Evolutionary conservation across 441 rosid species (phyloP).

Genomic region (Mallotus japonicus): DNA sequence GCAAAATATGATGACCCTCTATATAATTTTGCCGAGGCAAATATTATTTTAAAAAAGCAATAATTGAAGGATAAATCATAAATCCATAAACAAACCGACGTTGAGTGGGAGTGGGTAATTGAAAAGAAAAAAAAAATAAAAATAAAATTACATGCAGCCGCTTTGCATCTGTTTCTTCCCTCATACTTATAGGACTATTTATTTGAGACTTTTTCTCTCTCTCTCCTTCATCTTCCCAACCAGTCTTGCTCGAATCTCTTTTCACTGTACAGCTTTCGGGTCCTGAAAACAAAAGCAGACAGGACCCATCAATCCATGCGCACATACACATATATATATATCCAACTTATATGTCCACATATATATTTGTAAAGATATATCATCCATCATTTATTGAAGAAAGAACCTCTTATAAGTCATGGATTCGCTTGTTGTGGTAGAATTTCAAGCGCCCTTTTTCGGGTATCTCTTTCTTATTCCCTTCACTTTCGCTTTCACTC

Average conservation of each 20-base stretch:
- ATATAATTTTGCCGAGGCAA: no score
- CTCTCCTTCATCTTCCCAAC: conserved; percentile 22
- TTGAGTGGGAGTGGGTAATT: no score
- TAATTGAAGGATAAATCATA: no score
- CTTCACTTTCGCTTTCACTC: conserved; percentile 13
- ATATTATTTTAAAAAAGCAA: no score
- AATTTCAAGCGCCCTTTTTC: conserved; percentile 35
- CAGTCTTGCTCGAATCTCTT: conserved; percentile 39
- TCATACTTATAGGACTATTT: background rate
- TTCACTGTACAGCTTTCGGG: conserved; percentile 28
- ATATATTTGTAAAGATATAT: background rate
- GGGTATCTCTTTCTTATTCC: conserved; percentile 36
- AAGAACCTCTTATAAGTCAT: conserved; percentile 24
- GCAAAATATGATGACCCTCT: no score
- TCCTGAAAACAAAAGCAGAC: conserved; percentile 26
- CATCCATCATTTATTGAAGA: background rate
- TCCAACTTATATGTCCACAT: background rate
- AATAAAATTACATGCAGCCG: conserved; percentile 17
- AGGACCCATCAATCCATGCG: conserved; percentile 26
- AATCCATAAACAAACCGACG: no score
- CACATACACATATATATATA: background rate
- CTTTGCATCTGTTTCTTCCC: background rate
- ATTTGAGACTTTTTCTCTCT: background rate
- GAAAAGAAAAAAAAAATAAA: background rate
- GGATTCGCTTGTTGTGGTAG: conserved; percentile 45